Conservation (phyloP, 2,329 filamentous ascomycete species). For the Fusarium agapanthi region DNA sequence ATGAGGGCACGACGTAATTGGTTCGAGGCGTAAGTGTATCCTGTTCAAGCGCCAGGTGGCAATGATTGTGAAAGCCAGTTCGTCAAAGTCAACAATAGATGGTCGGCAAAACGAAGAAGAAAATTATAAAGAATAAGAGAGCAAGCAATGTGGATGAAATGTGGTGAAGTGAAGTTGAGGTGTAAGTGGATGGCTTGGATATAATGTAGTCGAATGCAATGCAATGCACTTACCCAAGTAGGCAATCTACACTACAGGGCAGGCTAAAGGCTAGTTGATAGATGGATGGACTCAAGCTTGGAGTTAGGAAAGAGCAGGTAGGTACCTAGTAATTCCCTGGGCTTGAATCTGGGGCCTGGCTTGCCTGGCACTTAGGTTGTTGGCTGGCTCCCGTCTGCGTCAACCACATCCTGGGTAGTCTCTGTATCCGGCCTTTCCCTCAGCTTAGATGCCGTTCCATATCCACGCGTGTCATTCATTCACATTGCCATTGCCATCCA, state of each 20-base stretch:
- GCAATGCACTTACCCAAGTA: not conserved
- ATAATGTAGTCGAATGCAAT: constrained; percentile 6
- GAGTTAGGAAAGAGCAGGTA: not conserved
- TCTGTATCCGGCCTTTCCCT: constrained; percentile 13
- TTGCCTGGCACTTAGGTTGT: not conserved
- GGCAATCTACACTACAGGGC: not conserved
- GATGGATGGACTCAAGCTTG: not conserved
- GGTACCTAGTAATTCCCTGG: not conserved
- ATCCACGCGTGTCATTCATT: not conserved
- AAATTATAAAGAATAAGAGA: not conserved
- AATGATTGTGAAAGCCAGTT: not conserved
- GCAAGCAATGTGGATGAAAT: not conserved
- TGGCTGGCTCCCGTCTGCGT: constrained; percentile 16
- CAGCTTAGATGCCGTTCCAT: not conserved
- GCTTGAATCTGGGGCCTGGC: not conserved
- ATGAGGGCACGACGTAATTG: not conserved
- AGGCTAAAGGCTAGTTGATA: not conserved
- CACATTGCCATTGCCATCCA: not conserved
- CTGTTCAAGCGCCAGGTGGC: not conserved
- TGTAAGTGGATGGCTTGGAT: constrained; percentile 17
- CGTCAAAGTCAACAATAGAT: not conserved
- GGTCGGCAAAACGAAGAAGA: not conserved
- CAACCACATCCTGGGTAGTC: not conserved
- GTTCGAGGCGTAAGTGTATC: not conserved
- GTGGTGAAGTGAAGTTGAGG: constrained; percentile 8